Percentiles rank a stretch among this genome's conserved stretches.
Conservation (phyloP, 2,329 filamentous ascomycete genomes). For the Fusarium nematophilum region DNA sequence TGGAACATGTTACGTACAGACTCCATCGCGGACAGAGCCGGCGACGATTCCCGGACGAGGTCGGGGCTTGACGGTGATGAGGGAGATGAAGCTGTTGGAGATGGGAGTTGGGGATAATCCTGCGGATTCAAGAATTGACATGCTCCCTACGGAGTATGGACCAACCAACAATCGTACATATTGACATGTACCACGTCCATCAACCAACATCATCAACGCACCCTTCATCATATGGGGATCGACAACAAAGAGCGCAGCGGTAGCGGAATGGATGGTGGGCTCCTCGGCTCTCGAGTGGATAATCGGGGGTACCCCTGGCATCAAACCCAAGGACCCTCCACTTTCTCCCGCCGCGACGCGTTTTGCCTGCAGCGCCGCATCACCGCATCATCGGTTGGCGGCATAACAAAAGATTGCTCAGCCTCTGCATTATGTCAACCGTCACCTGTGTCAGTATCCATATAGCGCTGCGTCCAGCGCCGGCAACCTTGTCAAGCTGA, state of each 20-base stretch:
- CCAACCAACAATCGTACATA: background rate
- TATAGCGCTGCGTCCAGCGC: too few species aligned
- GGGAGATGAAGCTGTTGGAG: background rate
- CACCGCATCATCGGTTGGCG: background rate
- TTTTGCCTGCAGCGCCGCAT: conserved; percentile 4
- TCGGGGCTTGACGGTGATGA: conserved; percentile 4
- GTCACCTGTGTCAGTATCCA: too few species aligned
- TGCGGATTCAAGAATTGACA: too few species aligned
- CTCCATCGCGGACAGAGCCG: conserved; percentile 14
- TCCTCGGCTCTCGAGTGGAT: conserved; percentile 34
- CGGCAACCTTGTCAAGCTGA: conserved; percentile 11
- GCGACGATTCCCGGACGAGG: conserved; percentile 10
- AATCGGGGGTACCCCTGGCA: conserved; percentile 20
- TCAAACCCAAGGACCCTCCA: conserved; percentile 12
- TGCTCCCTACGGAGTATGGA: too few species aligned
- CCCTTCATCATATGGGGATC: conserved; percentile 21
- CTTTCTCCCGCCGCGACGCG: conserved; percentile 23
- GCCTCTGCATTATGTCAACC: too few species aligned
- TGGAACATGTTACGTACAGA: conserved; percentile 27
- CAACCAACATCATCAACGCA: background rate
- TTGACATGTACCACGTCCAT: background rate
- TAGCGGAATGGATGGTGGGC: too few species aligned
- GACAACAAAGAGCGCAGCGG: conserved; percentile 24
- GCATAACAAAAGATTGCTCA: too few species aligned
- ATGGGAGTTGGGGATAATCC: background rate